Conservation (phyloP, 768 basidiomycete species). For the Dendrothele bispora region DNA sequence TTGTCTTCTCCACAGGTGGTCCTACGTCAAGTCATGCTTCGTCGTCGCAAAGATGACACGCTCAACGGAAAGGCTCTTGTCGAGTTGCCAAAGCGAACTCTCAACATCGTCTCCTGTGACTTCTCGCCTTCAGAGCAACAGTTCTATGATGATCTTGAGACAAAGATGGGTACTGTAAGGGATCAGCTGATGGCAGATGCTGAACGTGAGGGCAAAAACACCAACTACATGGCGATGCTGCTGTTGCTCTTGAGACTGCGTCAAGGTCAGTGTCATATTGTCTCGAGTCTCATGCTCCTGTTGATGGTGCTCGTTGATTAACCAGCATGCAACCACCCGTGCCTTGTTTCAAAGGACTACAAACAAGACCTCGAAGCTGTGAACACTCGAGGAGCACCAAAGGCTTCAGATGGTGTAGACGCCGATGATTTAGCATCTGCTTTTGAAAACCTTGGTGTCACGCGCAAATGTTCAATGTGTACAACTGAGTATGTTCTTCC, state of each 20-base stretch:
- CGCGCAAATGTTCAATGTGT: conserved; percentile 78
- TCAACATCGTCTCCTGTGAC: conserved; percentile 71
- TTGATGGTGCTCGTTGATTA: conserved; percentile 3
- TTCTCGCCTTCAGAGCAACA: conserved; percentile 76
- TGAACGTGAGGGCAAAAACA: conserved; percentile 27
- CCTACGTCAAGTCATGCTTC: conserved; percentile 84
- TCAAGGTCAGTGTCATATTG: conserved; percentile 60
- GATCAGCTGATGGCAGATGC: conserved; percentile 59
- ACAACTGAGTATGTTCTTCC: conserved; percentile 55
- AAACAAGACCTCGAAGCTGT: conserved; percentile 74
- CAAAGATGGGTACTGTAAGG: conserved; percentile 63
- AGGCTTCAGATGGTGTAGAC: conserved; percentile 29
- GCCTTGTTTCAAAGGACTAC: conserved; percentile 77
- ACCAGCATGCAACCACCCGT: conserved; percentile 88
- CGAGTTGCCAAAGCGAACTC: conserved; percentile 70
- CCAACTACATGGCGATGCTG: conserved; percentile 70
- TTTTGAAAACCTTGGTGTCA: conserved; percentile 70
- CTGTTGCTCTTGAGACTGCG: conserved; percentile 78
- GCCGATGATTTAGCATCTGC: conserved; percentile 65
- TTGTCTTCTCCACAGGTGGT: conserved; percentile 51
- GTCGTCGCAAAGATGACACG: conserved; percentile 73
- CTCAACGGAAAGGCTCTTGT: conserved; percentile 85
- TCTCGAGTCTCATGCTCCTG: neutral
- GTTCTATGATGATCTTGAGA: conserved; percentile 78
- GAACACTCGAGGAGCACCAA: conserved; percentile 51